phyloP scores from a whole-genome alignment of 257 asterid genomes.

The Lavandula angustifolia region DNA sequence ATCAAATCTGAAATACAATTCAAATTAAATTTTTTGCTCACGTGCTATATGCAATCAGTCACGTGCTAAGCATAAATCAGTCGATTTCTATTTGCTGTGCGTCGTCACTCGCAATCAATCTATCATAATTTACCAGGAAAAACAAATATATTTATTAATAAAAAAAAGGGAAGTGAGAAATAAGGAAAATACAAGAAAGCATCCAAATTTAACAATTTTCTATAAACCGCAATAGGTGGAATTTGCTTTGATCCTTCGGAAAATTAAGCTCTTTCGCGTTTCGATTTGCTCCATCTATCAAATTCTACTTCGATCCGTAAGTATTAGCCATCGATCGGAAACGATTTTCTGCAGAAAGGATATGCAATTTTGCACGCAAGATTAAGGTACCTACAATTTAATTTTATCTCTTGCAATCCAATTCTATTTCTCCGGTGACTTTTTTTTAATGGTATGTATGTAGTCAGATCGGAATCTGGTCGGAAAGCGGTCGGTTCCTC shows the following conservation, averaged over 20 bases:
- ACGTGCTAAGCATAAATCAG: slow-evolving; percentile 28
- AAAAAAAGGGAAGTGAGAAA: not conserved
- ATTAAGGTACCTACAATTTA: slow-evolving; percentile 34
- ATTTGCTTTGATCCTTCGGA: slow-evolving; percentile 29
- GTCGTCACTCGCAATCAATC: slow-evolving; percentile 26
- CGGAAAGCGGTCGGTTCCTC: slow-evolving; percentile 40
- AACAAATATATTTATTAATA: not conserved
- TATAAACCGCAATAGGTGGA: slow-evolving; percentile 22
- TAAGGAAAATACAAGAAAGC: not conserved
- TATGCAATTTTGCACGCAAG: slow-evolving; percentile 15
- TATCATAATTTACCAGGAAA: not conserved
- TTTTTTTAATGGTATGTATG: slow-evolving; percentile 1
- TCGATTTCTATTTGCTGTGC: slow-evolving; percentile 31
- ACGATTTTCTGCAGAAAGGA: slow-evolving; percentile 19
- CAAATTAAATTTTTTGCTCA: not conserved
- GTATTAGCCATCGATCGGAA: slow-evolving; percentile 16
- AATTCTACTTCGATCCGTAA: slow-evolving; percentile 37
- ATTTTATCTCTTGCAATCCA: slow-evolving; percentile 21
- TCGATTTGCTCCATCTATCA: slow-evolving; percentile 10
- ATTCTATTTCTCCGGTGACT: slow-evolving; percentile 3
- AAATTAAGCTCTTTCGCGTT: slow-evolving; percentile 11
- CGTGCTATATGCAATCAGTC: slow-evolving; percentile 19
- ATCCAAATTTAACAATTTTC: slow-evolving; percentile 10
- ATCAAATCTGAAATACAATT: too few relatives aligned
- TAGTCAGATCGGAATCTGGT: slow-evolving; percentile 46